phyloP scores from a whole-genome alignment of 139 green algal genomes.

The Chlorella vulgaris region DNA sequence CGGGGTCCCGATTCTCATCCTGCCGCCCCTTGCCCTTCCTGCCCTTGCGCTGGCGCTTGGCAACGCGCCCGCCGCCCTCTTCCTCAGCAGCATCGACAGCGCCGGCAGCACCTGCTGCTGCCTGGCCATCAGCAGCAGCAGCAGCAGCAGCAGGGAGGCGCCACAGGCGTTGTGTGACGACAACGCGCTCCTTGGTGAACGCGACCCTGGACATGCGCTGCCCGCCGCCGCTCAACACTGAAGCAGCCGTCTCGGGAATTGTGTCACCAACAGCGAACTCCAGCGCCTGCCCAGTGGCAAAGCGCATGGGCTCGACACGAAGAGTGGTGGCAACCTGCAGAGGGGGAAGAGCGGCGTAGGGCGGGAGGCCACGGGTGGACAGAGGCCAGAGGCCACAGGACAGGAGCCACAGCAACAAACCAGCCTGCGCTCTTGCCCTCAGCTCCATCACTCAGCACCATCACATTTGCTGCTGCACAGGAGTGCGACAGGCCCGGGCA shows the following conservation, averaged over 20 bases:
- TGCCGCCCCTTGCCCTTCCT: conserved; percentile 7
- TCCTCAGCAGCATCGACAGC: not conserved
- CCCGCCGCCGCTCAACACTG: conserved; percentile 48
- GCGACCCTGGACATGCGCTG: conserved; percentile 34
- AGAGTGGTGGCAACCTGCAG: conserved; percentile 55
- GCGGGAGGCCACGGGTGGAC: no score
- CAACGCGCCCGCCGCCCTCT: conserved; percentile 1
- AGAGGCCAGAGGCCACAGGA: no score
- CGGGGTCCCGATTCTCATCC: conserved; percentile 23
- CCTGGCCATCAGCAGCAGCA: not conserved
- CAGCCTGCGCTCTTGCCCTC: no score
- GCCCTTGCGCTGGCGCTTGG: conserved; percentile 36
- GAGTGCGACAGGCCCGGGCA: not conserved
- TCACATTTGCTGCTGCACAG: not conserved
- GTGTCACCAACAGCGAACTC: conserved; percentile 50
- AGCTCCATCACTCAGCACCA: no score
- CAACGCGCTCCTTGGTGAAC: conserved; percentile 56
- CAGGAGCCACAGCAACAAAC: not conserved
- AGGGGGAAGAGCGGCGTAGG: no score
- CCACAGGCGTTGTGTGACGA: conserved; percentile 68
- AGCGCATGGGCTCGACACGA: conserved; percentile 61
- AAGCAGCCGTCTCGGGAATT: conserved; percentile 63
- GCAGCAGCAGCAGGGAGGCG: conserved; percentile 17
- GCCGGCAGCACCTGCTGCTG: not conserved
- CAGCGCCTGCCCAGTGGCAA: conserved; percentile 45